phyloP scores from a whole-genome alignment of 1,139 yeast genomes.

The Insectozyma bohioensis region DNA sequence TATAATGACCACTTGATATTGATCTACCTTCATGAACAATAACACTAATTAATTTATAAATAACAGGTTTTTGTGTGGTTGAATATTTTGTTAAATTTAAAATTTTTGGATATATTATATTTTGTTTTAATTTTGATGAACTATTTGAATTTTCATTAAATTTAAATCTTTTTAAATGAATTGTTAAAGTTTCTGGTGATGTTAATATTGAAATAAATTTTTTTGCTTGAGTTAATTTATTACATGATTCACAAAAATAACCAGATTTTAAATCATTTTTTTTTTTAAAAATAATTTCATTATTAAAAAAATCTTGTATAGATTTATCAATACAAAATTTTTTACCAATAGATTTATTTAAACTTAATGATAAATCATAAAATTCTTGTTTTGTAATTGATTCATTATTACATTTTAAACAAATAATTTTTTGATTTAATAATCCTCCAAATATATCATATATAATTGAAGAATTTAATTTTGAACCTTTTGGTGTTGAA shows the following conservation, averaged over 20 bases:
- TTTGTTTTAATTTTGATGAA: slow-evolving; percentile 84
- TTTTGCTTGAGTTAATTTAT: slow-evolving; percentile 70
- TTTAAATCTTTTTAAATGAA: slow-evolving; percentile 88
- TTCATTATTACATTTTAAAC: slow-evolving; percentile 74
- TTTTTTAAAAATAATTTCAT: slow-evolving; percentile 71
- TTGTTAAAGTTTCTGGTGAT: slow-evolving; percentile 84
- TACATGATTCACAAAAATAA: slow-evolving; percentile 86
- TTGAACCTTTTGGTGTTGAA: slow-evolving; percentile 82
- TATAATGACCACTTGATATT: slow-evolving; percentile 88
- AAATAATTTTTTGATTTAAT: slow-evolving; percentile 78
- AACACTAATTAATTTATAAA: slow-evolving; percentile 78
- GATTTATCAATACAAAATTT: slow-evolving; percentile 69
- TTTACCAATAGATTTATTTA: slow-evolving; percentile 35
- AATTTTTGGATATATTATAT: slow-evolving; percentile 75
- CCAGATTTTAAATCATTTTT: slow-evolving; percentile 60
- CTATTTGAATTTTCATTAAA: slow-evolving; percentile 76
- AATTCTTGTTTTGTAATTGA: slow-evolving; percentile 93
- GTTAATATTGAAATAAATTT: slow-evolving; percentile 73
- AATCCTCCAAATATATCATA: slow-evolving; percentile 95
- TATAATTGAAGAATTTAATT: slow-evolving; percentile 75
- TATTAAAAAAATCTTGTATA: slow-evolving; percentile 75
- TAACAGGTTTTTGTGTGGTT: slow-evolving; percentile 19
- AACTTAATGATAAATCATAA: slow-evolving; percentile 82
- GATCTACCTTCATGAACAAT: slow-evolving; percentile 95
- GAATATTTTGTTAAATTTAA: slow-evolving; percentile 67